Base-by-base conservation (phyloP, 306 rosid genomes). In the Rosa lucieae region DNA sequence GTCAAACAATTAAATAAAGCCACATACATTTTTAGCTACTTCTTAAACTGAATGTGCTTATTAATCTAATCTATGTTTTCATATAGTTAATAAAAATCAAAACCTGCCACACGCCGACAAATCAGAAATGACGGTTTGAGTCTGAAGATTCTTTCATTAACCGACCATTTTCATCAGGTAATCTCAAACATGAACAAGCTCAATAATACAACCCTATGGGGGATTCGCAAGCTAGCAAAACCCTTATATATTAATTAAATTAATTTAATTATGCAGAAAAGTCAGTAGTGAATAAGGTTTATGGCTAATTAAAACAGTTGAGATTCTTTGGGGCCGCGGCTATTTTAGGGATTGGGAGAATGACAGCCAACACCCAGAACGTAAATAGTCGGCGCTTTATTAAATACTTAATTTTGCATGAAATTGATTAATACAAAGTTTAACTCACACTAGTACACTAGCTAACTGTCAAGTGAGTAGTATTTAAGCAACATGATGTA, bases 341-440 rank as follows among this genome's bases (percentile, higher is more conserved):
- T 90, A 83, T 79, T 78, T 69, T 86, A 66, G 87, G 90, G 87
- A 88, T 91, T 63, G 81, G 85, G 72, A 81, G 89, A 78, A 86
- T 84, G 93, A 89, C 90, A 93, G 88, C 92, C 82, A 80, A 73
- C 74, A 51, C 85, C 75, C 96, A 90, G 87, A 88, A 82, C 68
- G 81, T 78, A 74, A 79, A 90, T 81, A 80, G 91, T 85, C 89
- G 97, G 91, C 92, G 89, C 78, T 46, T 48, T 52, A 39, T 62
- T 63, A 55, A 32, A 39, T 72, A 65, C 56, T 70, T 82, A 11
- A 35, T 52, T 78, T 51, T 53, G 70, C 69, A 58, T 70, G 63
- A 56, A 40, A 6, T 47, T 62, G 18, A 63, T 65, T 65, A 65
- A 62, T 62, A 29, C 67, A 12, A 10, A 0, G 69, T 51, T 75